Conservation (phyloP, 768 basidiomycete genomes). For the Hypsizygus marmoreus region DNA sequence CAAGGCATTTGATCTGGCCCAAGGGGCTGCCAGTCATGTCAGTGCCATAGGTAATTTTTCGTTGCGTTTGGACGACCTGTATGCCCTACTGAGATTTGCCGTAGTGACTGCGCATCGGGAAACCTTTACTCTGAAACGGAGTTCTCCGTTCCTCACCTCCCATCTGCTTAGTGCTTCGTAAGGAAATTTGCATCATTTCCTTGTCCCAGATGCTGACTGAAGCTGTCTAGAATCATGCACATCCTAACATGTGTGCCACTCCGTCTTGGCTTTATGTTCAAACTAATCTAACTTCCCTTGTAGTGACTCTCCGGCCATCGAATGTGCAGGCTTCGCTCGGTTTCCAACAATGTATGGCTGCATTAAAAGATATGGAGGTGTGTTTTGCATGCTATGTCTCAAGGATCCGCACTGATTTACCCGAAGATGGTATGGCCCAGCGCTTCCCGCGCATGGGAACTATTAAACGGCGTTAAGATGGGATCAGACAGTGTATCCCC, state of each 20-base stretch:
- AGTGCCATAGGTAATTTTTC: conserved; percentile 55
- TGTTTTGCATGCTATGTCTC: conserved; percentile 18
- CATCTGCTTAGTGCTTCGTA: conserved; percentile 75
- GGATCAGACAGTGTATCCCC: conserved; percentile 43
- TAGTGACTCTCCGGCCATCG: conserved; percentile 73
- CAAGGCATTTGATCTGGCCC: conserved; percentile 76
- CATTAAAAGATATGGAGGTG: conserved; percentile 71
- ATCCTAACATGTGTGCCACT: conserved; percentile 61
- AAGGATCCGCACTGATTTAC: conserved; percentile 6
- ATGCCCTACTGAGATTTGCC: conserved; percentile 1
- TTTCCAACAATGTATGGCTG: conserved; percentile 62
- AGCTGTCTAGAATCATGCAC: conserved; percentile 70
- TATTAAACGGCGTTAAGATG: conserved; percentile 67
- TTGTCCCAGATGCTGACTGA: conserved; percentile 10
- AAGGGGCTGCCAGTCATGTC: conserved; percentile 71
- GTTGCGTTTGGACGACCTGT: too few species aligned
- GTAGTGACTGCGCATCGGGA: conserved; percentile 64
- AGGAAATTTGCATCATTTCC: conserved; percentile 25
- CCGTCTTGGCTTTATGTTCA: conserved; percentile 6
- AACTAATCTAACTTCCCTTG: conserved; percentile 12
- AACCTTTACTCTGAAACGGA: conserved; percentile 58
- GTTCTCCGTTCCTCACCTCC: conserved; percentile 67
- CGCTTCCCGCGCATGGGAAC: conserved; percentile 63
- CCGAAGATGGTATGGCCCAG: conserved; percentile 69
- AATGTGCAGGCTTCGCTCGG: conserved; percentile 70